Evolutionary conservation across 805 yeast genomes (phyloP).

Genomic region (Kuraishia cidri): DNA sequence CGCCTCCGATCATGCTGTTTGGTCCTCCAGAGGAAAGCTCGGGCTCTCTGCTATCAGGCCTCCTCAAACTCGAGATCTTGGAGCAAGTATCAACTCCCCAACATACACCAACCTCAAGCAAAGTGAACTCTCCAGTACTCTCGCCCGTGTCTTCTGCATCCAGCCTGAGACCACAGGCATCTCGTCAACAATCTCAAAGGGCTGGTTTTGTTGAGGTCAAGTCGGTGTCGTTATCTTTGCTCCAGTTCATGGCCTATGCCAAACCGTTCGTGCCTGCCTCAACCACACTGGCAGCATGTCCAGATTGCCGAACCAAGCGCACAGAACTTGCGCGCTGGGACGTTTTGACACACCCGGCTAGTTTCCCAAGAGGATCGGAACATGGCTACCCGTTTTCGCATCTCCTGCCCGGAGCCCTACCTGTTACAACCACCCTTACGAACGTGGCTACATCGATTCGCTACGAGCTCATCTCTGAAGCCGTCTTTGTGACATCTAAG

Average conservation of each 20-base stretch:
- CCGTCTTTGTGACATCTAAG: slow-evolving; percentile 27
- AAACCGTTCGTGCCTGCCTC: slow-evolving; percentile 59
- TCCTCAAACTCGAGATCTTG: slow-evolving; percentile 46
- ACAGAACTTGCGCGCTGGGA: slow-evolving; percentile 84
- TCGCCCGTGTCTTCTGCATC: slow-evolving; percentile 9
- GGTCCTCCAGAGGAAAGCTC: slow-evolving; percentile 73
- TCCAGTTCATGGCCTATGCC: slow-evolving; percentile 62
- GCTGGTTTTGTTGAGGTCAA: slow-evolving; percentile 40
- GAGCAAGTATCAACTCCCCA: neutral
- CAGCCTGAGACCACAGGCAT: slow-evolving; percentile 8
- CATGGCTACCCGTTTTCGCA: slow-evolving; percentile 93
- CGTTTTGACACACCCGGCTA: slow-evolving; percentile 49
- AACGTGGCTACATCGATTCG: slow-evolving; percentile 42
- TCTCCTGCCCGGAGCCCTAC: slow-evolving; percentile 78
- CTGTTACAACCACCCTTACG: slow-evolving; percentile 70
- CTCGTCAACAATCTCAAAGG: slow-evolving; percentile 10
- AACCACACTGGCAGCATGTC: slow-evolving; percentile 39
- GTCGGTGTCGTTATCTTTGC: slow-evolving; percentile 53
- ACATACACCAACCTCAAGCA: slow-evolving; percentile 7
- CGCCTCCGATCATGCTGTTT: slow-evolving; percentile 84
- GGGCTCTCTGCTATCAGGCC: slow-evolving; percentile 82
- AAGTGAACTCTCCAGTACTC: slow-evolving; percentile 13
- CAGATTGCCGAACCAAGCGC: slow-evolving; percentile 42
- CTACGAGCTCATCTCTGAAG: slow-evolving; percentile 69
- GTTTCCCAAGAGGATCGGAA: slow-evolving; percentile 49